These are phyloP conservation scores for Kazachstania psychrophila DNA, from an alignment of 805 yeast genomes.

Conservation along the genomic window DNA sequence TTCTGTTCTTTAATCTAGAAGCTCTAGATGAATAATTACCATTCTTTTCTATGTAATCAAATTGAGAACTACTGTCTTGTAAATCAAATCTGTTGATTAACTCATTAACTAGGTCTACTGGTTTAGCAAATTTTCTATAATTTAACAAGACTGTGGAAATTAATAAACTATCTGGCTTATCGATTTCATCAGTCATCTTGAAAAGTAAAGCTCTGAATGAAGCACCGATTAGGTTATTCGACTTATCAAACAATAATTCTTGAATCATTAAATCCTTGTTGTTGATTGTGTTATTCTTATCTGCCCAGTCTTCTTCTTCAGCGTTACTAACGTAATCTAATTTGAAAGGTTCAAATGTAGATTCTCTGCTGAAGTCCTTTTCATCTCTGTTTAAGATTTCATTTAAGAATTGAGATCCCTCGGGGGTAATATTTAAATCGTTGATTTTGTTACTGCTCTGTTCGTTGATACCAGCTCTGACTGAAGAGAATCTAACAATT, in stretches of 20 bases:
- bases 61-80: conserved; percentile 28
- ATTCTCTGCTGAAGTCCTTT: conserved; percentile 30
- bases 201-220: conserved; percentile 61
- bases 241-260: conserved; percentile 36
- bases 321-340: conserved; percentile 15
- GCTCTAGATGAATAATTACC: conserved; percentile 35
- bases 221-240: conserved; percentile 53
- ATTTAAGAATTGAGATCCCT: conserved; percentile 5
- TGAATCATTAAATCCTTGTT: conserved; percentile 18
- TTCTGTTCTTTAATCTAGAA: conserved; percentile 45
- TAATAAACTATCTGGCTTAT: conserved; percentile 57
- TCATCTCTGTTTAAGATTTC: conserved; percentile 24
- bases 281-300: conserved; percentile 14
- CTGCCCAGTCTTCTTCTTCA: conserved; percentile 1
- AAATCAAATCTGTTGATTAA: conserved; percentile 59
- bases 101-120: conserved; percentile 59
- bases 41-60: conserved; percentile 28
- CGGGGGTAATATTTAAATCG: not conserved
- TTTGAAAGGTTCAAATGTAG: conserved; percentile 31
- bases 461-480: conserved; percentile 2
- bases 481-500: conserved; percentile 26
- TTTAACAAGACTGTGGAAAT: conserved; percentile 68
- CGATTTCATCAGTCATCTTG: conserved; percentile 54
- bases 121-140: conserved; percentile 60
- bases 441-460: not conserved